These are phyloP conservation scores for Trichoderma endophyticum DNA, from an alignment of 2,329 filamentous ascomycete species.

Conservation along the genomic window DNA sequence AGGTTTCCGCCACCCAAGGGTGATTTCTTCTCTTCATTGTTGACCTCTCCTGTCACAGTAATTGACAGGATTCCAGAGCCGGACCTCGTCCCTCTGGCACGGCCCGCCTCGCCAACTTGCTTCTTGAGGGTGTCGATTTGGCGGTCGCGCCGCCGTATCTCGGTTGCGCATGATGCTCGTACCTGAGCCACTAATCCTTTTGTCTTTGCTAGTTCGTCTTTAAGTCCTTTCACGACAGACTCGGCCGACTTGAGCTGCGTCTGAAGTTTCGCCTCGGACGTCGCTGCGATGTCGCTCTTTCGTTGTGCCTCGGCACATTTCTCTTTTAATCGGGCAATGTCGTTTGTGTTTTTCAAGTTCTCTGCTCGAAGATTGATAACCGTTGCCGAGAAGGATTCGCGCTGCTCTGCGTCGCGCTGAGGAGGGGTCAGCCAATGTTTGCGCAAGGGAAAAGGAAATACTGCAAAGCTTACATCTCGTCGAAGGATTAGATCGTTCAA, in stretches of 20 bases:
- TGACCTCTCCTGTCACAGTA: constrained; percentile 52
- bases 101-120: constrained; percentile 70
- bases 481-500: constrained; percentile 90
- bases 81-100: constrained; percentile 56
- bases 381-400: constrained; percentile 76
- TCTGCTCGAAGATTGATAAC: constrained; percentile 74
- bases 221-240: constrained; percentile 68
- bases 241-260: constrained; percentile 72
- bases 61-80: constrained; percentile 56
- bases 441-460: background rate
- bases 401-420: constrained; percentile 84
- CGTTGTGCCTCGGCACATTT: constrained; percentile 54
- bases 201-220: constrained; percentile 77
- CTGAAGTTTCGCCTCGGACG: constrained; percentile 67
- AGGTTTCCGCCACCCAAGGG: constrained; percentile 23
- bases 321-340: constrained; percentile 58
- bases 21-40: constrained; percentile 44
- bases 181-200: constrained; percentile 80
- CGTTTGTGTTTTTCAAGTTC: constrained; percentile 67
- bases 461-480: constrained; percentile 64
- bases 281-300: constrained; percentile 57
- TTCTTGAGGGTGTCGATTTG: constrained; percentile 87
- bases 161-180: constrained; percentile 81
- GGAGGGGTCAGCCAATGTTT: constrained; percentile 18
- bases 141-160: constrained; percentile 84